A percentile compares a stretch with the other conserved stretches of the same genome.
Conservation (phyloP, 306 rosid genomes). For the Vigna mungo region DNA sequence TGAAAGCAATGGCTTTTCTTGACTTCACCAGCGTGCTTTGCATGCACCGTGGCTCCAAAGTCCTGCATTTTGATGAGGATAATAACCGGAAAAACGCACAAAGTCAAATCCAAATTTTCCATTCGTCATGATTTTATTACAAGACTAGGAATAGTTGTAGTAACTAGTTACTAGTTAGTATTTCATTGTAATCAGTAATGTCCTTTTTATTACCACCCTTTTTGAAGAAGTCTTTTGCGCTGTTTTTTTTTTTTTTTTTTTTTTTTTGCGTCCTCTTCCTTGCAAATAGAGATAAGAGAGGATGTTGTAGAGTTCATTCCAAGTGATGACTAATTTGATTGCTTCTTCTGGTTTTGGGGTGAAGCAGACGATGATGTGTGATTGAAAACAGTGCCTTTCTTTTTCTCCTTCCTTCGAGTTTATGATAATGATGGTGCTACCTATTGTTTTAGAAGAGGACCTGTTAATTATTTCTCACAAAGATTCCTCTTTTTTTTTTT, state of each 20-base stretch:
- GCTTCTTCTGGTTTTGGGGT: slow-evolving; percentile 51
- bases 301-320: slow-evolving; percentile 51
- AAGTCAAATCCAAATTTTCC: slow-evolving; percentile 40
- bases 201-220: neutral
- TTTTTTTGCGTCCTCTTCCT: slow-evolving; percentile 44
- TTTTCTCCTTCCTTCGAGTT: slow-evolving; percentile 31
- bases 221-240: neutral
- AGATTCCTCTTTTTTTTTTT: slow-evolving; percentile 41
- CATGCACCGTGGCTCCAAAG: slow-evolving; percentile 30
- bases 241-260: neutral
- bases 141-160: slow-evolving; percentile 5
- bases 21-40: slow-evolving; percentile 27
- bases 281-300: slow-evolving; percentile 70
- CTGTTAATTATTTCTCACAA: slow-evolving; percentile 50
- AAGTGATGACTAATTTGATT: slow-evolving; percentile 52
- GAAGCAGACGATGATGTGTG: slow-evolving; percentile 49
- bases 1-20: slow-evolving; percentile 48
- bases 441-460: slow-evolving; percentile 45
- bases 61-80: slow-evolving; percentile 35
- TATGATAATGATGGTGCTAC: slow-evolving; percentile 51
- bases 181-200: slow-evolving; percentile 24
- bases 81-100: slow-evolving; percentile 35
- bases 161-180: slow-evolving; percentile 5
- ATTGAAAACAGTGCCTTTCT: slow-evolving; percentile 40
- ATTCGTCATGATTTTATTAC: slow-evolving; percentile 39